Percentiles rank a stretch among this genome's conserved stretches.
These are phyloP conservation scores for Septoria linicola DNA, from an alignment of 2,329 filamentous ascomycete genomes.

Conservation along the genomic window DNA sequence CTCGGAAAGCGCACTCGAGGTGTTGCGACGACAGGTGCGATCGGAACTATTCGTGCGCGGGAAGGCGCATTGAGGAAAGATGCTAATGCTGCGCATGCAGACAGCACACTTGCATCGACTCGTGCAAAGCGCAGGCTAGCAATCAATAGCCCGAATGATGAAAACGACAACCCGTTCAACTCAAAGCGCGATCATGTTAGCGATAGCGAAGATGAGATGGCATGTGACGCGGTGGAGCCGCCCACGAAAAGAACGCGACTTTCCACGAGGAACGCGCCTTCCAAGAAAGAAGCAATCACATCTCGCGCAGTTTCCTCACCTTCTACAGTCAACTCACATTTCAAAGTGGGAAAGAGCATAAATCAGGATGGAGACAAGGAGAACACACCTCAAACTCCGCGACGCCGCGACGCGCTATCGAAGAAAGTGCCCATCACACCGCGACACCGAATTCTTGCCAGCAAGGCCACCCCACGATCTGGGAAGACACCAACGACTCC, in stretches of 20 bases:
- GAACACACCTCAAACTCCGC: constrained; percentile 65
- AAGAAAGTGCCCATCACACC: constrained; percentile 72
- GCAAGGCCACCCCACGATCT: constrained; percentile 73
- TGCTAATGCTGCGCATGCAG: constrained; percentile 9
- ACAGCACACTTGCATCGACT: constrained; percentile 31
- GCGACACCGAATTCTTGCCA: constrained; percentile 77
- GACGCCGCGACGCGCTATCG: constrained; percentile 75
- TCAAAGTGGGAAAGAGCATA: constrained; percentile 42
- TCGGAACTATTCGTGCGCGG: constrained; percentile 26
- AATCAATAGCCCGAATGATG: constrained; percentile 59
- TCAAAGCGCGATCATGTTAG: constrained; percentile 44
- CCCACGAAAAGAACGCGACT: constrained; percentile 39
- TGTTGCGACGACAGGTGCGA: constrained; percentile 40
- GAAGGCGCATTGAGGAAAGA: constrained; percentile 19
- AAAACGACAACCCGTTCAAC: constrained; percentile 64
- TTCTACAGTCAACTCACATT: constrained; percentile 49
- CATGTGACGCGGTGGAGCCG: constrained; percentile 36
- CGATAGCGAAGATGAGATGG: constrained; percentile 43
- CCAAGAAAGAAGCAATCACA: constrained; percentile 50
- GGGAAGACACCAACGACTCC: constrained; percentile 73
- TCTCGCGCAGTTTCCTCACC: constrained; percentile 46
- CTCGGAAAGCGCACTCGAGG: constrained; percentile 51
- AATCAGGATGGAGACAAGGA: constrained; percentile 37
- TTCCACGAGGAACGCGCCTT: constrained; percentile 41
- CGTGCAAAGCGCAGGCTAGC: constrained; percentile 46